Evolutionary conservation across 352 stramenopile genomes (phyloP), one percentile per base, ranked within the genome.

Genomic region (Globisporangium echinulatum): DNA sequence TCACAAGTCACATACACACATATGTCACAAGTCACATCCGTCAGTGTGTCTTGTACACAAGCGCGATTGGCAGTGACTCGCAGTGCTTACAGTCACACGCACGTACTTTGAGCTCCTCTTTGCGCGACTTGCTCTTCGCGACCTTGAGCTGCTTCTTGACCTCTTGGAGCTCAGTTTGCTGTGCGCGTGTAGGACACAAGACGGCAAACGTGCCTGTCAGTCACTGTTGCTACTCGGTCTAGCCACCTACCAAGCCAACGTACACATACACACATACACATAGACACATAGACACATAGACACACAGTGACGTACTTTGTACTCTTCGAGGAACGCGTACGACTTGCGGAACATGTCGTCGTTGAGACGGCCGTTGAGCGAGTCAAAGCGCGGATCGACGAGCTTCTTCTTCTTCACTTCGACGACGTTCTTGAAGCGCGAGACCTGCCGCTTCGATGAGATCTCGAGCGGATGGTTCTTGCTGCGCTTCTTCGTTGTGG

Each of bases 281-380:
- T 13, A 33, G 11, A 10, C 13, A 44, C 19, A 38, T 15, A 1
- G 25, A 6, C 43, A 11, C 25, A 33, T 33, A 33, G 25, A 3
- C 25, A 33, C 25, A 33, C 25, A 33, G 25, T 33, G 7, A 13
- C 54, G 11, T 14, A 85, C 77, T 68, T 93, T 95, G 66, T 96
- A 94, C 11, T 92, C 86, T 49, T 96, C 82, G 53, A 97, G 50
- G 56, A 97, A 97, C 0, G 78, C 72, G 58, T 97, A 97, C 48
- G 85, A 85, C 62, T 95, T 96, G 51, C 66, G 58, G 63, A 94
- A 96, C 37, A 96, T 66, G 50, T 96, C 86, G 46, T 96, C 86
- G 46, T 97, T 96, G 17, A 96, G 65, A 8, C 91, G 90, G 17
- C 87, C 87, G 46, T 75, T 84, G 33, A 87, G 74, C 8, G 76